Conservation (phyloP, 163 green algal species). For the Picocystis sp. region DNA sequence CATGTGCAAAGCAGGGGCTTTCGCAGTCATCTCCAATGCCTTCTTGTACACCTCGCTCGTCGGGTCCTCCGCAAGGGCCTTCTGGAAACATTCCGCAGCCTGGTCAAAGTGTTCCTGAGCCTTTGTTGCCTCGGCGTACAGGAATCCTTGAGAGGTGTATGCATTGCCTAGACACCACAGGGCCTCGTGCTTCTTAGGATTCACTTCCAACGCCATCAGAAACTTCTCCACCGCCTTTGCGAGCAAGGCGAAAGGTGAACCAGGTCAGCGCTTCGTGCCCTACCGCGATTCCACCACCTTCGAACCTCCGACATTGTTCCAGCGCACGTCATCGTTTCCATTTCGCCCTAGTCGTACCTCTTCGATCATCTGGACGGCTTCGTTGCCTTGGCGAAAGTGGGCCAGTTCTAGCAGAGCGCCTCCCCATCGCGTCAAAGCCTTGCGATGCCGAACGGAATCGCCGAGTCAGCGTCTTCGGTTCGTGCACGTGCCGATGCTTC, state of each 20-base stretch:
- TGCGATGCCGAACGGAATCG: too few relatives aligned
- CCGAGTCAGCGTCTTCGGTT: too few relatives aligned
- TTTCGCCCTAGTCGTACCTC: conserved; percentile 25
- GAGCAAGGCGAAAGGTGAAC: not conserved
- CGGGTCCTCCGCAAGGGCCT: conserved; percentile 60
- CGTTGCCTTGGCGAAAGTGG: conserved; percentile 71
- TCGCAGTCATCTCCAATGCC: conserved; percentile 75
- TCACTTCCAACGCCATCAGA: conserved; percentile 52
- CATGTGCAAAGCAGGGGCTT: conserved; percentile 67
- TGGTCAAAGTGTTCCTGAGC: conserved; percentile 59
- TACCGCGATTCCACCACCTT: too few relatives aligned
- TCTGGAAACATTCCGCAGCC: conserved; percentile 61
- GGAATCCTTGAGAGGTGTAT: conserved; percentile 77
- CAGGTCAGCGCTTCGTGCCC: not conserved
- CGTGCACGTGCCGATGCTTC: too few relatives aligned
- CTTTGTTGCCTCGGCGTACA: conserved; percentile 38
- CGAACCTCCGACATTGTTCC: too few relatives aligned
- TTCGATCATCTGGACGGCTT: conserved; percentile 74
- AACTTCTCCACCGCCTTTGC: conserved; percentile 62
- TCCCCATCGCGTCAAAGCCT: conserved; percentile 84
- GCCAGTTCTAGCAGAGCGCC: conserved; percentile 89
- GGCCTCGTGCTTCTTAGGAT: conserved; percentile 57
- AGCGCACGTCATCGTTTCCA: conserved; percentile 1
- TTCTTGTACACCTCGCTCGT: conserved; percentile 77
- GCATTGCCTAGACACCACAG: conserved; percentile 93